A percentile compares a stretch with the other conserved stretches of the same genome.
phyloP scores from a whole-genome alignment of 2,329 filamentous ascomycete genomes.

The Penicillium sp. region DNA sequence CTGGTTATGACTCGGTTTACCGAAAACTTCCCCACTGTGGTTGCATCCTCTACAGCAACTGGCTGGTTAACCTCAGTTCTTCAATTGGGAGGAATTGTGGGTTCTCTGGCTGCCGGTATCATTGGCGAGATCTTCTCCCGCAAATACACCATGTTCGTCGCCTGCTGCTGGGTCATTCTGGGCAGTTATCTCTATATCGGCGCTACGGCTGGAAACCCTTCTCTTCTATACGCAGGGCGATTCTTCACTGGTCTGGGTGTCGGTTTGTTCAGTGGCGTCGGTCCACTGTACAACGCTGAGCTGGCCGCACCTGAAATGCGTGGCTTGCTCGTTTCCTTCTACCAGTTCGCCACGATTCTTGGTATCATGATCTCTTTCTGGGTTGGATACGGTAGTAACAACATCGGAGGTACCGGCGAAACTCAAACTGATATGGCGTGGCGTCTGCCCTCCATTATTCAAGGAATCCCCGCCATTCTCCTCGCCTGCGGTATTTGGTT shows the following conservation, averaged over 20 bases:
- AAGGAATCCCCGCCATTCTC: conserved; percentile 44
- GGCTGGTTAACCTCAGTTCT: conserved; percentile 57
- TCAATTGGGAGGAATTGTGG: conserved; percentile 53
- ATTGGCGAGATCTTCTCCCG: conserved; percentile 57
- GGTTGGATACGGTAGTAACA: conserved; percentile 47
- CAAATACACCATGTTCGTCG: conserved; percentile 58
- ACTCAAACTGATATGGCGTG: conserved; percentile 47
- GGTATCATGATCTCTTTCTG: conserved; percentile 43
- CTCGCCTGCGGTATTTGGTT: conserved; percentile 47
- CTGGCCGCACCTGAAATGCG: conserved; percentile 43
- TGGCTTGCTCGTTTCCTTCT: conserved; percentile 39
- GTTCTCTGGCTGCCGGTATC: conserved; percentile 49
- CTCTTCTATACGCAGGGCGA: conserved; percentile 32
- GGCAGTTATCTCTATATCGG: conserved; percentile 44
- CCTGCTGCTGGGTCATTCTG: conserved; percentile 53
- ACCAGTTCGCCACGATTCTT: conserved; percentile 40
- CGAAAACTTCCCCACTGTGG: conserved; percentile 50
- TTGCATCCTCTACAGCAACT: conserved; percentile 43
- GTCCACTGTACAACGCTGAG: conserved; percentile 58
- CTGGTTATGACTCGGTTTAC: conserved; percentile 57
- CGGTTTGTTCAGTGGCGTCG: conserved; percentile 39
- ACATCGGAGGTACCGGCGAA: conserved; percentile 40
- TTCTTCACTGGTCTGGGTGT: conserved; percentile 39
- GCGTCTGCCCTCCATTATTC: conserved; percentile 52
- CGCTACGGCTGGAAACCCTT: conserved; percentile 28